Percentiles rank a stretch among this genome's conserved stretches.
These are phyloP conservation scores for Hymenoscyphus scutula DNA, from an alignment of 2,329 filamentous ascomycete genomes.

Conservation along the genomic window DNA sequence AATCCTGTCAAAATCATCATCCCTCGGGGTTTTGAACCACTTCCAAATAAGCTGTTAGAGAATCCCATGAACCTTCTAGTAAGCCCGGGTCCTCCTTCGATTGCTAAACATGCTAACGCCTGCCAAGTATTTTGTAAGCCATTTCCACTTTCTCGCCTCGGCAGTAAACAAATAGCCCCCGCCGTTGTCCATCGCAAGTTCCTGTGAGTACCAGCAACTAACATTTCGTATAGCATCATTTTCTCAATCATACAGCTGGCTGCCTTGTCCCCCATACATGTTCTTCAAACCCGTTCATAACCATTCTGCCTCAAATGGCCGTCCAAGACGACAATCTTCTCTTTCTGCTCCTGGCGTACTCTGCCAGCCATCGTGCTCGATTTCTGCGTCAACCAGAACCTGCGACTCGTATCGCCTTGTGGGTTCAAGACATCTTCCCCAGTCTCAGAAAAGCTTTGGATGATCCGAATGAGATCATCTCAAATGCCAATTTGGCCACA, in stretches of 20 bases:
- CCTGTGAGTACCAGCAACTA: not conserved
- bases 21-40: constrained; percentile 46
- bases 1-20: constrained; percentile 63
- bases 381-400: constrained; percentile 73
- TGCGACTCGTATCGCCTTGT: constrained; percentile 72
- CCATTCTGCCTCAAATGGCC: constrained; percentile 58
- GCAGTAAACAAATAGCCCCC: too few relatives aligned
- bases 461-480: constrained; percentile 59
- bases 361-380: constrained; percentile 77
- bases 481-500: constrained; percentile 72
- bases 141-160: not conserved
- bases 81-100: constrained; percentile 9
- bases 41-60: constrained; percentile 54
- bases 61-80: constrained; percentile 76
- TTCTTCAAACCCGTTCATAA: constrained; percentile 53
- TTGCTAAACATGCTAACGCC: not conserved
- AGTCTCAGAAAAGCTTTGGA: constrained; percentile 66
- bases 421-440: constrained; percentile 77
- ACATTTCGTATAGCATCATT: constrained; percentile 46
- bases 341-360: constrained; percentile 76
- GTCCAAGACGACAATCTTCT: constrained; percentile 68
- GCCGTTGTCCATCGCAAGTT: too few relatives aligned
- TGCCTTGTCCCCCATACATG: constrained; percentile 51
- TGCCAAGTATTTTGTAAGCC: constrained; percentile 48
- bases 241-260: constrained; percentile 77